Conservation (phyloP, 768 basidiomycete genomes). For the Mrakia blollopis region DNA sequence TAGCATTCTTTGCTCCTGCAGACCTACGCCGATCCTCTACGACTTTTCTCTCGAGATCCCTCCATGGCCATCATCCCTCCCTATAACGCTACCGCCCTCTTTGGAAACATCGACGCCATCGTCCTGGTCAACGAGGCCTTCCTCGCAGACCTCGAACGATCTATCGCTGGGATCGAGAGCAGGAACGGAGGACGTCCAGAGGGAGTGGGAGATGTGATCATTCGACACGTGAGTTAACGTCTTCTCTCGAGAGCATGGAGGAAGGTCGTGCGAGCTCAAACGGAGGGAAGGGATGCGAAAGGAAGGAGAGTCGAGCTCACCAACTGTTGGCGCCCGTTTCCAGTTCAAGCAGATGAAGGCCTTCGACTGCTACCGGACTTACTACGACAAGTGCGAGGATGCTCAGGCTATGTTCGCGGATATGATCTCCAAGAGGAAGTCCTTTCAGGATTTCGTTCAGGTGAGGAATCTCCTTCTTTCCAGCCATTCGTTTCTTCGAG, state of each 20-base stretch:
- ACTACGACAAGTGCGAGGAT: conserved; percentile 88
- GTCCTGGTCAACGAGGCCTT: conserved; percentile 86
- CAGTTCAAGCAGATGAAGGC: conserved; percentile 71
- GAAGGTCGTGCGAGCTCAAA: no score
- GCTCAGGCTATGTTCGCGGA: conserved; percentile 82
- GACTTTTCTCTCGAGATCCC: conserved; percentile 74
- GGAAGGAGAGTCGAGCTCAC: neutral
- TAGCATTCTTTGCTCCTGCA: conserved; percentile 32
- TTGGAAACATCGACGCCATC: conserved; percentile 87
- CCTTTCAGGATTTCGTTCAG: conserved; percentile 81
- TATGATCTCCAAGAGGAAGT: conserved; percentile 68
- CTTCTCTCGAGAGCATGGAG: no score
- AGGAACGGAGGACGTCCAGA: conserved; percentile 54
- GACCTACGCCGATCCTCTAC: conserved; percentile 87
- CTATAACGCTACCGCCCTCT: conserved; percentile 88
- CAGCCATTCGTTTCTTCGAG: neutral
- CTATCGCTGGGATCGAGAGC: conserved; percentile 53
- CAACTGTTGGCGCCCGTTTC: neutral
- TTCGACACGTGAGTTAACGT: conserved; percentile 1
- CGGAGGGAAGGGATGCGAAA: neutral
- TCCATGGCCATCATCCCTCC: conserved; percentile 79
- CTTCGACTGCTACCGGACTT: conserved; percentile 86
- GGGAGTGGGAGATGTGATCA: conserved; percentile 28
- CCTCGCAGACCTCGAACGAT: conserved; percentile 74
- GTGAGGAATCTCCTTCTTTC: conserved; percentile 50